Conservation (phyloP, 768 basidiomycete species). For the Chiua virens region DNA sequence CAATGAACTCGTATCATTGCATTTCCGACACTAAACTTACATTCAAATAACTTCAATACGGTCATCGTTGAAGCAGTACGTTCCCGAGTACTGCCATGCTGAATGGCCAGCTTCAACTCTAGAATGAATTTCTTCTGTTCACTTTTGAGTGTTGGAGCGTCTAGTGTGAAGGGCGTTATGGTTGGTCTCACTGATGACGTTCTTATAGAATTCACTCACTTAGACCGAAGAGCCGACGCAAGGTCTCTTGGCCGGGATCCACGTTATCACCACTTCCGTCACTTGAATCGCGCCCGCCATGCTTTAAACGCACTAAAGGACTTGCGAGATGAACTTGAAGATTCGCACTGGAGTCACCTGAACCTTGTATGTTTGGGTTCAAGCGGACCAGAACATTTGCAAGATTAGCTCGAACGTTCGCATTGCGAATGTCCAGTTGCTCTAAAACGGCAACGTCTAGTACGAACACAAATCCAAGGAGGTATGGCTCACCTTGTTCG, state of each 20-base stretch:
- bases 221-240: slow-evolving; percentile 12
- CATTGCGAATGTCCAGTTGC: slow-evolving; percentile 1
- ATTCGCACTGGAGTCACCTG: not conserved
- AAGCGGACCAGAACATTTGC: slow-evolving; percentile 8
- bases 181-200: not conserved
- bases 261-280: too few relatives aligned
- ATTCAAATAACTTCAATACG: slow-evolving; percentile 16
- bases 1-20: not conserved
- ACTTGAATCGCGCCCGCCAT: too few relatives aligned
- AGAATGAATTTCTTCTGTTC: slow-evolving; percentile 3
- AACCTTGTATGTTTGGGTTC: not conserved
- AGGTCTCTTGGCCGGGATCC: not conserved
- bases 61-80: slow-evolving; percentile 22
- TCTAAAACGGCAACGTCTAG: not conserved
- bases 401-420: slow-evolving; percentile 10
- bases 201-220: not conserved
- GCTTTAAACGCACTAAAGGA: too few relatives aligned
- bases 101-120: slow-evolving; percentile 3
- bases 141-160: not conserved
- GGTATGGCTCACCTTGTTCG: too few relatives aligned
- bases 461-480: not conserved
- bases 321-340: too few relatives aligned
- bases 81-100: not conserved
- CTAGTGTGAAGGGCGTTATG: slow-evolving; percentile 1
- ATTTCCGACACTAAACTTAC: not conserved